Percentiles rank a stretch among this genome's conserved stretches.
Conservation (phyloP, 2,329 filamentous ascomycete genomes). For the Ascochyta clinopodiicola region DNA sequence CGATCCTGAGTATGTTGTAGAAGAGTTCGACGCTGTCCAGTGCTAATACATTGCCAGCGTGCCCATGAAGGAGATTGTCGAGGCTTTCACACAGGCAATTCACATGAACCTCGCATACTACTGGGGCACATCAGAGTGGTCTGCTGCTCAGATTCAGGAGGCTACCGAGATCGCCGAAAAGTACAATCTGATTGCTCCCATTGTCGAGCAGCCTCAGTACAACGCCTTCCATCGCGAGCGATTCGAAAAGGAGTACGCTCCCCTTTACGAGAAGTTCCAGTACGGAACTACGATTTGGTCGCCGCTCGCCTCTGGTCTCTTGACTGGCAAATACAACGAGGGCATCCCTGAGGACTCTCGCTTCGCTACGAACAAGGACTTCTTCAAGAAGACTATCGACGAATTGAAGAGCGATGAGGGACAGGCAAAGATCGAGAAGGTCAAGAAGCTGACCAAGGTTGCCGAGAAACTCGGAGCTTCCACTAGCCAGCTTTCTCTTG, state of each 20-base stretch:
- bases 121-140: constrained; percentile 65
- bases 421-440: constrained; percentile 63
- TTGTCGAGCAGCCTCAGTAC: constrained; percentile 64
- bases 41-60: constrained; percentile 47
- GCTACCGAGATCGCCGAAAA: constrained; percentile 66
- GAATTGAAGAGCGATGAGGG: constrained; percentile 58
- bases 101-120: constrained; percentile 64
- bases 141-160: constrained; percentile 64
- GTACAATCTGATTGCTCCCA: constrained; percentile 65
- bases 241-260: constrained; percentile 67
- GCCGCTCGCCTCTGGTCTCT: constrained; percentile 61
- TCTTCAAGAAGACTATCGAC: constrained; percentile 64
- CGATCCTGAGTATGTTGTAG: constrained; percentile 53
- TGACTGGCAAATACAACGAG: constrained; percentile 71
- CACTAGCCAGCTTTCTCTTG: constrained; percentile 61
- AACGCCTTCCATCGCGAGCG: constrained; percentile 67
- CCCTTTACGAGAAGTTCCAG: constrained; percentile 62
- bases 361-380: constrained; percentile 64
- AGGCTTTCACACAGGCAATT: constrained; percentile 59
- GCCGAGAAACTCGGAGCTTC: constrained; percentile 58
- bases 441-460: constrained; percentile 60
- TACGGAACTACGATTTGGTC: constrained; percentile 65
- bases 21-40: not conserved
- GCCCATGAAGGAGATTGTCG: constrained; percentile 69
- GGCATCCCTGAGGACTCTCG: constrained; percentile 67